Evolutionary conservation across 768 basidiomycete genomes (phyloP).

Genomic region (Lentinula sp.): DNA sequence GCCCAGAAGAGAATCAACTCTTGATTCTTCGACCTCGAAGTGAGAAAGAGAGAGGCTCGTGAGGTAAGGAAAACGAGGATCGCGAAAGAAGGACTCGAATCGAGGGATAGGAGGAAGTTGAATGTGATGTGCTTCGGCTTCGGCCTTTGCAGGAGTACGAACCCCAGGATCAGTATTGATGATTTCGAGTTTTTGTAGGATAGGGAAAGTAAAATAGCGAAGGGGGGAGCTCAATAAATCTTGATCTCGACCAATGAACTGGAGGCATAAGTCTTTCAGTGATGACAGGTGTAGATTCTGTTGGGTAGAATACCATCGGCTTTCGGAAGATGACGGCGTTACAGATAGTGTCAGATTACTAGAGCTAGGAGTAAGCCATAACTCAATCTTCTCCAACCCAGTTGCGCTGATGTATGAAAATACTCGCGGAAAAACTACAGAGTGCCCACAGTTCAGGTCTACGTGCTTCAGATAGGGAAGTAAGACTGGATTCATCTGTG

Average conservation of each 20-base stretch:
- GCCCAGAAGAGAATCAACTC: constrained; percentile 35
- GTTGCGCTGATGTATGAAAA: constrained; percentile 35
- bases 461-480: constrained; percentile 35
- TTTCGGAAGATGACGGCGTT: background rate
- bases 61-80: constrained; percentile 46
- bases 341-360: background rate
- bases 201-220: constrained; percentile 38
- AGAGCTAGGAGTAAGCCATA: constrained; percentile 22
- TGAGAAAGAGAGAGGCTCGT: constrained; percentile 46
- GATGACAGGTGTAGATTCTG: constrained; percentile 21
- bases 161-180: constrained; percentile 27
- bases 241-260: constrained; percentile 26
- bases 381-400: constrained; percentile 35
- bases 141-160: constrained; percentile 11
- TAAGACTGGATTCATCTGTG: constrained; percentile 12
- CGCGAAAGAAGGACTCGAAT: constrained; percentile 47
- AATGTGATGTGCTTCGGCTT: constrained; percentile 7
- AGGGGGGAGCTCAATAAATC: constrained; percentile 31
- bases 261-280: constrained; percentile 38
- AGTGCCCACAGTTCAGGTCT: constrained; percentile 41
- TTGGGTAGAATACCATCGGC: background rate
- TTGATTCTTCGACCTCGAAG: constrained; percentile 31
- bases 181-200: constrained; percentile 38
- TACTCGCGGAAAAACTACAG: constrained; percentile 35
- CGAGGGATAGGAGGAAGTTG: constrained; percentile 33